A percentile compares a stretch with the other conserved stretches of the same genome.
Conservation (phyloP, 441 rosid genomes). For the Eruca vesicaria region DNA sequence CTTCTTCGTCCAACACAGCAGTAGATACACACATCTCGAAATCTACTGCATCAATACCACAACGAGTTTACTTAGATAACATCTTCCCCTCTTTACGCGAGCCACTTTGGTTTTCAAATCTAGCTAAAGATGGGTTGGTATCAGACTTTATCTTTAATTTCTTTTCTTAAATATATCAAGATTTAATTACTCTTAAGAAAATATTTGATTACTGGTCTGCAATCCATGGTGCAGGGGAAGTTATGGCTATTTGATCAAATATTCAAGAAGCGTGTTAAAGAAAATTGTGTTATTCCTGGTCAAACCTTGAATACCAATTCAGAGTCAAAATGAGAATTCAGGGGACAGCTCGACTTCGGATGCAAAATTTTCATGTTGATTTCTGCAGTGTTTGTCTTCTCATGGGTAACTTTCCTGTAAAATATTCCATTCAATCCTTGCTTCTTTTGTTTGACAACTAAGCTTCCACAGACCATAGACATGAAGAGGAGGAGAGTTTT, state of each 20-base stretch:
- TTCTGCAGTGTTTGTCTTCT: neutral
- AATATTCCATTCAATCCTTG: neutral
- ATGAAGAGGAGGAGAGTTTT: too few species aligned
- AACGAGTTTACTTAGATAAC: neutral
- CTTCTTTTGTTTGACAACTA: neutral
- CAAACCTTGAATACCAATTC: constrained; percentile 22
- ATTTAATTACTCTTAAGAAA: too few species aligned
- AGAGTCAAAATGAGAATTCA: constrained; percentile 35
- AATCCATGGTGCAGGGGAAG: too few species aligned
- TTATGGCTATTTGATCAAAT: too few species aligned
- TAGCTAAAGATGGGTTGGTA: too few species aligned
- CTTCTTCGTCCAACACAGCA: neutral
- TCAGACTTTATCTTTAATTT: too few species aligned
- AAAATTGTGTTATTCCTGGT: constrained; percentile 33
- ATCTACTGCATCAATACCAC: neutral
- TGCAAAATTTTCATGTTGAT: constrained; percentile 2
- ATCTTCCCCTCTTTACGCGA: neutral
- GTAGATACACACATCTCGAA: neutral
- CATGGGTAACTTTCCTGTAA: neutral
- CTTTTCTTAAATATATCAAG: too few species aligned
- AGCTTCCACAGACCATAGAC: neutral
- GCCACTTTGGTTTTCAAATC: neutral
- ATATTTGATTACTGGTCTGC: too few species aligned
- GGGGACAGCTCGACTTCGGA: constrained; percentile 39
- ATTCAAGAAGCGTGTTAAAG: too few species aligned